Conservation (phyloP, 805 yeast species). For the Candida yuanshanica region DNA sequence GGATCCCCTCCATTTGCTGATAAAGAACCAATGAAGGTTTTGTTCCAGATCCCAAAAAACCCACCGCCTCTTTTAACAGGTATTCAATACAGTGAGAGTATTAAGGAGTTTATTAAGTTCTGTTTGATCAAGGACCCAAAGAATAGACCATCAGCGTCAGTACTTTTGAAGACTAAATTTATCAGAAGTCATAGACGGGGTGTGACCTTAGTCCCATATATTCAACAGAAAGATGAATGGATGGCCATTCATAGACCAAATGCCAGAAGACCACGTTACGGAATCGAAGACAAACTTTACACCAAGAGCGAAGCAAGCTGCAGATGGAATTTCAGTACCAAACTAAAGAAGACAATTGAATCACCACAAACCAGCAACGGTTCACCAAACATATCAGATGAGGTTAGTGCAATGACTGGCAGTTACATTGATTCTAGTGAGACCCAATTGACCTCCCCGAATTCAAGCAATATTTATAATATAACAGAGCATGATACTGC, state of each 20-base stretch:
- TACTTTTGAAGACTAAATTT: slow-evolving; percentile 50
- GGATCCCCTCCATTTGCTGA: slow-evolving; percentile 80
- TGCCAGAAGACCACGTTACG: slow-evolving; percentile 33
- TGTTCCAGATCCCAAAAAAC: slow-evolving; percentile 61
- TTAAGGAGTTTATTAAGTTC: slow-evolving; percentile 50
- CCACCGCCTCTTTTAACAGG: slow-evolving; percentile 58
- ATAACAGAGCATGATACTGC: not conserved
- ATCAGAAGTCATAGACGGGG: slow-evolving; percentile 33
- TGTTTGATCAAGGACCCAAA: slow-evolving; percentile 67
- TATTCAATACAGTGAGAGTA: slow-evolving; percentile 32
- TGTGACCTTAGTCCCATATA: slow-evolving; percentile 28
- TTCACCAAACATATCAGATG: not conserved
- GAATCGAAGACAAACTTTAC: slow-evolving; percentile 27
- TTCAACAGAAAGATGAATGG: slow-evolving; percentile 35
- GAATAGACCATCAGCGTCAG: slow-evolving; percentile 55
- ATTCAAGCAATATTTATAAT: not conserved
- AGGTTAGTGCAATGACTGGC: slow-evolving; percentile 12
- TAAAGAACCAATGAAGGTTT: slow-evolving; percentile 69
- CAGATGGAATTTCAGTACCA: slow-evolving; percentile 19
- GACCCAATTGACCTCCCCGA: slow-evolving; percentile 20
- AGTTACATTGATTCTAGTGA: slow-evolving; percentile 10
- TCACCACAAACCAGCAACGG: slow-evolving; percentile 4
- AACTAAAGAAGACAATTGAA: not conserved
- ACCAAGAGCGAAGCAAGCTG: slow-evolving; percentile 19
- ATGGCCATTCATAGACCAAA: slow-evolving; percentile 25